Evolutionary conservation across 2,329 filamentous ascomycete genomes (phyloP), one percentile per base, ranked within the genome.

Genomic region (Xylariaceae sp.): DNA sequence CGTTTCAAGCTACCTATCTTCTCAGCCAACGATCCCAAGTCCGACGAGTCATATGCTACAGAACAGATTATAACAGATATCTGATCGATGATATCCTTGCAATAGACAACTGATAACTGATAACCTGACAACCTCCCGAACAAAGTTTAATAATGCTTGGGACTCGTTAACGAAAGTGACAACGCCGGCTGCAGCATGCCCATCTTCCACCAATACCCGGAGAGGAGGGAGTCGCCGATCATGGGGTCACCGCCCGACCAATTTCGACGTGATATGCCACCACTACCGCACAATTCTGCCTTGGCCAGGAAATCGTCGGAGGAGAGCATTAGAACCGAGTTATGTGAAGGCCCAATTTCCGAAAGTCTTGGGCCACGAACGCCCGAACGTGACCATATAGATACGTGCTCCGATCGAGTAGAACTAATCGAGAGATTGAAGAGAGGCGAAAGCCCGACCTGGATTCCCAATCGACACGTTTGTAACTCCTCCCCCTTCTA

Each of bases 351-450:
- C 0, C 83, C 78, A 1, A 44, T 86, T 16, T 72, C 70, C 21
- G 79, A 81, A 44, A 78, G 72, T 47, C 77, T 76, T 51, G 21
- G 63, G 29, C 62, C 72, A 12, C 61, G 53, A 29, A 70, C 72
- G 1, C 73, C 73, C 4, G 71, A 73, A 21, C 62, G 64, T 20
- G 68, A 70, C 29, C 44, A 56, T 5, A 55, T 65, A 7, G 65
- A 62, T n/a, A 60, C 75, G 12, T 79, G 77, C 37, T 80, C 79
- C 18, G 86, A 91, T 71, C 83, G 93, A 61, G 85, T 86, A 54
- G 89, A 93, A 72, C 78, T 96, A 65, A 97, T 98, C 54, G 85
- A 92, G 73, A 83, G 88, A 62, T 81, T 97, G 63, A 97, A 97
- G 76, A 85, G 84, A 71, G 86, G 86, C 29, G 87, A 92, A 73